Evolutionary conservation across 371 early-diverging fungal genomes (phyloP).

Genomic region (Mortierella sp.): DNA sequence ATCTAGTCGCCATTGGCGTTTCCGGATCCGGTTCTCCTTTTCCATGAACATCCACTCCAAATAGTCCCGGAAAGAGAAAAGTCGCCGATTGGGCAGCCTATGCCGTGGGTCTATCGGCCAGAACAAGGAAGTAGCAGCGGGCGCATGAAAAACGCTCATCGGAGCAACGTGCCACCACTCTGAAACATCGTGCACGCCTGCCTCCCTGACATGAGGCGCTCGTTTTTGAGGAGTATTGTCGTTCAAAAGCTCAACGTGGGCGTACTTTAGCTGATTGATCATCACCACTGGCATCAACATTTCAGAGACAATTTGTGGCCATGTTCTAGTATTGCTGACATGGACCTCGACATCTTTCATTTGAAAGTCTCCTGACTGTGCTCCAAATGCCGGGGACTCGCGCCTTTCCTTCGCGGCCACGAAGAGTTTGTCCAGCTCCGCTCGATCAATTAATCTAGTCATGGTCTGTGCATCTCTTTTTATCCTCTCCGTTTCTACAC

Average conservation of each 20-base stretch:
- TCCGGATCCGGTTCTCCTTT: constrained; percentile 26
- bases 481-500: constrained; percentile 5
- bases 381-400: background rate
- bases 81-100: constrained; percentile 23
- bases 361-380: background rate
- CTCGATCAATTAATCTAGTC: constrained; percentile 3
- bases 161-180: constrained; percentile 36
- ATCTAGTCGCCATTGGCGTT: background rate
- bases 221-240: constrained; percentile 1
- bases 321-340: constrained; percentile 4
- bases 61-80: constrained; percentile 31
- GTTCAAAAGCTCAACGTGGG: constrained; percentile 1
- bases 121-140: constrained; percentile 18
- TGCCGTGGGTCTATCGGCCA: constrained; percentile 47
- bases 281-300: constrained; percentile 28
- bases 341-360: constrained; percentile 11
- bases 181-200: constrained; percentile 1
- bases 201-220: background rate
- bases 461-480: background rate
- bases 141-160: background rate
- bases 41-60: constrained; percentile 44
- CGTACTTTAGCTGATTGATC: constrained; percentile 13
- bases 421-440: constrained; percentile 1
- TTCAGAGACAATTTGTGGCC: constrained; percentile 46
- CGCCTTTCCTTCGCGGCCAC: constrained; percentile 4